phyloP scores from a whole-genome alignment of 352 stramenopile genomes.

The Pythium aristosporum region DNA sequence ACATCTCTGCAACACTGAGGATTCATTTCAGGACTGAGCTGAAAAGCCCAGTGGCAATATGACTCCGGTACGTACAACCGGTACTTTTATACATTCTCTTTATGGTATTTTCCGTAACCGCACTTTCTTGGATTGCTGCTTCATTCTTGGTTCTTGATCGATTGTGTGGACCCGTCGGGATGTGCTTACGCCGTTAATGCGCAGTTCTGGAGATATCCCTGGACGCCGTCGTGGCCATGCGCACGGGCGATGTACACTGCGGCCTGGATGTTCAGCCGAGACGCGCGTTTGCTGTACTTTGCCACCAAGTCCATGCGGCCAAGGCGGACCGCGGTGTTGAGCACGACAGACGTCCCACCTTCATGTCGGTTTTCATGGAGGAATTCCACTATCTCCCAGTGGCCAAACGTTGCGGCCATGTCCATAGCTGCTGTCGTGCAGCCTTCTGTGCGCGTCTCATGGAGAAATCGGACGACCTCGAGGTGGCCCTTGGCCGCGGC shows the following conservation, averaged over 20 bases:
- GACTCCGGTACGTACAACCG: no score
- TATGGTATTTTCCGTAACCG: no score
- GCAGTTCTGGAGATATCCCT: not conserved
- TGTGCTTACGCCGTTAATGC: no score
- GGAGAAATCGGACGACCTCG: not conserved
- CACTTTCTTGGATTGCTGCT: no score
- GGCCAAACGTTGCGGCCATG: not conserved
- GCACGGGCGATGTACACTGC: not conserved
- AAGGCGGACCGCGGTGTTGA: not conserved
- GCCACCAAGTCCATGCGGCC: not conserved
- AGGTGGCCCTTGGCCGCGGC: not conserved
- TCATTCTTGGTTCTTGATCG: no score
- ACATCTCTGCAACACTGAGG: no score
- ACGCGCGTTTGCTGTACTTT: not conserved
- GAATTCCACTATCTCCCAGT: constrained; percentile 1
- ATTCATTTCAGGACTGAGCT: no score
- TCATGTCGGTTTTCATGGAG: not conserved
- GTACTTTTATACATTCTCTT: no score
- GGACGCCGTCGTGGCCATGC: not conserved
- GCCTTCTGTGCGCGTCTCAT: not conserved
- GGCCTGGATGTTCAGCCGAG: not conserved
- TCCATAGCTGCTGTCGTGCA: constrained; percentile 1
- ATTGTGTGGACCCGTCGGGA: no score
- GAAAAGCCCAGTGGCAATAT: no score
- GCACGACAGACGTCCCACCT: not conserved